These are phyloP conservation scores for Solanum clarkiae DNA, from an alignment of 257 asterid genomes.

Conservation along the genomic window DNA sequence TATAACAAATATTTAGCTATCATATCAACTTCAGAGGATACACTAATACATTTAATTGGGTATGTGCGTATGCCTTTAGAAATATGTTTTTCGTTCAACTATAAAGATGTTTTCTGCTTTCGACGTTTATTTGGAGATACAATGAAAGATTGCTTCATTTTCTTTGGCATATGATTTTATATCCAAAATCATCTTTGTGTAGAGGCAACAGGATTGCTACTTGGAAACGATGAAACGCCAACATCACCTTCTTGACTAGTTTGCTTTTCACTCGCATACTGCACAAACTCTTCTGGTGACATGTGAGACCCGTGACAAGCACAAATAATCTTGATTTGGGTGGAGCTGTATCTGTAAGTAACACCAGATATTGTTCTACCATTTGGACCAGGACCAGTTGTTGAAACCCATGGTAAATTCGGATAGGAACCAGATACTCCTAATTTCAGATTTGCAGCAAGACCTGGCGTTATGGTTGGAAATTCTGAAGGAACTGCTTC, in stretches of 20 bases:
- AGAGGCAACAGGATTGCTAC: conserved; percentile 63
- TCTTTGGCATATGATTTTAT: neutral
- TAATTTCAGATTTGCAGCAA: conserved; percentile 73
- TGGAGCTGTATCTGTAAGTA: conserved; percentile 70
- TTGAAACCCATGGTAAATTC: conserved; percentile 91
- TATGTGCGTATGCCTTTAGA: neutral
- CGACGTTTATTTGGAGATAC: neutral
- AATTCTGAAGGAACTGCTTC: conserved; percentile 55
- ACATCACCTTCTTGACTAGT: conserved; percentile 22
- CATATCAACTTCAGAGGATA: neutral
- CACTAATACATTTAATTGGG: neutral
- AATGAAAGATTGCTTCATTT: neutral
- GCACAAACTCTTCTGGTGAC: conserved; percentile 82
- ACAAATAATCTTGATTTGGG: conserved; percentile 79
- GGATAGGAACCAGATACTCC: conserved; percentile 87
- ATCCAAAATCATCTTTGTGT: conserved; percentile 46
- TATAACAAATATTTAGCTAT: neutral
- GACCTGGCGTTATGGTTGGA: conserved; percentile 79
- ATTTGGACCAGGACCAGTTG: conserved; percentile 66
- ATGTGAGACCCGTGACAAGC: conserved; percentile 94
- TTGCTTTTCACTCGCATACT: conserved; percentile 64
- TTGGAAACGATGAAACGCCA: conserved; percentile 40
- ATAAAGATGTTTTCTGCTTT: neutral
- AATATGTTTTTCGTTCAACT: neutral
- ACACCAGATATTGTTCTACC: conserved; percentile 92